Conservation (phyloP, 345 rosid species). For the Rhodomyrtus tomentosa region DNA sequence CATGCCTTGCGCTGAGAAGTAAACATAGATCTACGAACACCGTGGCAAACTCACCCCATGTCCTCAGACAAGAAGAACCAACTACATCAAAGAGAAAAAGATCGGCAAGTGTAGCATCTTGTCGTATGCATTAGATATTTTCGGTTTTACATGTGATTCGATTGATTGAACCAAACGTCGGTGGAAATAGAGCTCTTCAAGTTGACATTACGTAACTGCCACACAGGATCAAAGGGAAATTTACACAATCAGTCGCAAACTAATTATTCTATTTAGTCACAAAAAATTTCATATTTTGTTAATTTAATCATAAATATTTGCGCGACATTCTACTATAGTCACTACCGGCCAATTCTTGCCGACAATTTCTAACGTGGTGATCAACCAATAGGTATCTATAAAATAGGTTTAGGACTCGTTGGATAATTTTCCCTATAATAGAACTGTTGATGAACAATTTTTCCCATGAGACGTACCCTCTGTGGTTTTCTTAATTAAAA, state of each 20-base stretch:
- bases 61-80: neutral
- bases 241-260: neutral
- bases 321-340: fast-evolving
- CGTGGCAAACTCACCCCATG: neutral
- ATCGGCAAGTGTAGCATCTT: neutral
- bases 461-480: too few relatives aligned
- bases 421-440: neutral
- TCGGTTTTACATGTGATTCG: neutral
- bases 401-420: neutral
- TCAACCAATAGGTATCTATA: fast-evolving
- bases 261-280: neutral
- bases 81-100: neutral
- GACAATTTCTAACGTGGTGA: fast-evolving
- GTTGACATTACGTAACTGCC: neutral
- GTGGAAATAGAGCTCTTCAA: neutral
- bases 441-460: neutral
- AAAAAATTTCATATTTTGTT: neutral
- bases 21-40: neutral
- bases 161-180: neutral
- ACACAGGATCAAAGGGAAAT: neutral
- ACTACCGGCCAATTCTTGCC: neutral
- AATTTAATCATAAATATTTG: neutral
- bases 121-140: neutral
- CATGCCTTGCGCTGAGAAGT: neutral
- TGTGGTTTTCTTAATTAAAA: neutral